Percentiles rank a stretch among this genome's conserved stretches.
Conservation (phyloP, 1,284 basidiomycete species). For the Malassezia equina region DNA sequence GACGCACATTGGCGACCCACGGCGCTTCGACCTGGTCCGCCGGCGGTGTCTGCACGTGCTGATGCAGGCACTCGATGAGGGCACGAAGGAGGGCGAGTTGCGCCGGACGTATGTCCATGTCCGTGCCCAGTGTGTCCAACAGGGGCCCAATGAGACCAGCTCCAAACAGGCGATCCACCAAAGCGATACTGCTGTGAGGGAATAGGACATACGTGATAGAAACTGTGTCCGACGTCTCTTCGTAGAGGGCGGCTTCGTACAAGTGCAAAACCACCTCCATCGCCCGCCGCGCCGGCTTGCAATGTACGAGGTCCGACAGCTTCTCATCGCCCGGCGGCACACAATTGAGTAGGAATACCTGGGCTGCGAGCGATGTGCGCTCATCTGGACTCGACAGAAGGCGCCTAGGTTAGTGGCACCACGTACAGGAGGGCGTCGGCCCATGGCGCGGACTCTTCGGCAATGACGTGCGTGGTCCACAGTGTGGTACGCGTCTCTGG, state of each 20-base stretch:
- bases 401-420: neutral
- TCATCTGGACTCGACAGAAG: constrained; percentile 11
- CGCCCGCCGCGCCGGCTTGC: neutral
- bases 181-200: neutral
- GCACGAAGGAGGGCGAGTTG: constrained; percentile 8
- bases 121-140: neutral
- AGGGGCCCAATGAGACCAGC: neutral
- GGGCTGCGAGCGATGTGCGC: constrained; percentile 8
- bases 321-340: neutral
- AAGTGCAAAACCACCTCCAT: constrained; percentile 4
- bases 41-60: neutral
- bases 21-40: neutral
- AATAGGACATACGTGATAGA: neutral
- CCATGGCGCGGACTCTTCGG: neutral
- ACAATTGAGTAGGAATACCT: constrained; percentile 12
- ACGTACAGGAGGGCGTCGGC: constrained; percentile 1
- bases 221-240: neutral
- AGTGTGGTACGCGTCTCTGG: neutral
- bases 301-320: constrained; percentile 1
- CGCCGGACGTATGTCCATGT: neutral
- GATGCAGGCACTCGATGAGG: constrained; percentile 1
- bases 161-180: constrained; percentile 3
- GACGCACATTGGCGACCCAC: neutral
- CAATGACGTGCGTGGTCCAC: neutral
- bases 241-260: constrained; percentile 4